phyloP scores from a whole-genome alignment of 2,329 filamentous ascomycete genomes.

The Escovopsis sp. region DNA sequence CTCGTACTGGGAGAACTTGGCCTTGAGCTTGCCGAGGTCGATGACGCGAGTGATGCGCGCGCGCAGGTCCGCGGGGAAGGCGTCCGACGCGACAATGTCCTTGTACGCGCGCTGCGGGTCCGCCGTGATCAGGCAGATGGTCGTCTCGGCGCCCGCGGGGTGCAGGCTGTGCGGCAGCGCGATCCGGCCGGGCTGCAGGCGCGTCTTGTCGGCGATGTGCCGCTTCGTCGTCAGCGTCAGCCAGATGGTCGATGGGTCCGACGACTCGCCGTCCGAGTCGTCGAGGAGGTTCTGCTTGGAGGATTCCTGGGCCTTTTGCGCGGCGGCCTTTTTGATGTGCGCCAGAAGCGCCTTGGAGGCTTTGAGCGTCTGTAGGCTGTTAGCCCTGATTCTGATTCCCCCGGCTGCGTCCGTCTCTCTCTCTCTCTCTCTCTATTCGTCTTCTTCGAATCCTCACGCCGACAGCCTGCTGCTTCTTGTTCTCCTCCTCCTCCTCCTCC shows the following conservation, averaged over 20 bases:
- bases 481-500: too few relatives aligned
- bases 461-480: too few relatives aligned
- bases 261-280: constrained; percentile 26
- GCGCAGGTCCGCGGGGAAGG: constrained; percentile 52
- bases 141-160: constrained; percentile 33
- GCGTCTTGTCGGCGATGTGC: constrained; percentile 55
- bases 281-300: constrained; percentile 43
- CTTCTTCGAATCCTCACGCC: too few relatives aligned
- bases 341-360: constrained; percentile 47
- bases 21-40: constrained; percentile 62
- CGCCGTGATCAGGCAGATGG: constrained; percentile 77
- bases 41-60: constrained; percentile 63
- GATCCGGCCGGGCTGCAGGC: constrained; percentile 75
- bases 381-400: too few relatives aligned
- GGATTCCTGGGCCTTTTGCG: constrained; percentile 29
- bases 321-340: constrained; percentile 43
- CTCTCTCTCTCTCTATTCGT: too few relatives aligned
- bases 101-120: constrained; percentile 76
- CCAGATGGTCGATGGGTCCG: constrained; percentile 35
- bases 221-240: constrained; percentile 50
- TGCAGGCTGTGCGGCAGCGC: constrained; percentile 62
- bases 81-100: constrained; percentile 62
- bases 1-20: constrained; percentile 83
- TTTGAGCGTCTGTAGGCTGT: constrained; percentile 32
- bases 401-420: too few relatives aligned